Base-by-base conservation (phyloP, 768 basidiomycete genomes). In the Russula foetens region DNA sequence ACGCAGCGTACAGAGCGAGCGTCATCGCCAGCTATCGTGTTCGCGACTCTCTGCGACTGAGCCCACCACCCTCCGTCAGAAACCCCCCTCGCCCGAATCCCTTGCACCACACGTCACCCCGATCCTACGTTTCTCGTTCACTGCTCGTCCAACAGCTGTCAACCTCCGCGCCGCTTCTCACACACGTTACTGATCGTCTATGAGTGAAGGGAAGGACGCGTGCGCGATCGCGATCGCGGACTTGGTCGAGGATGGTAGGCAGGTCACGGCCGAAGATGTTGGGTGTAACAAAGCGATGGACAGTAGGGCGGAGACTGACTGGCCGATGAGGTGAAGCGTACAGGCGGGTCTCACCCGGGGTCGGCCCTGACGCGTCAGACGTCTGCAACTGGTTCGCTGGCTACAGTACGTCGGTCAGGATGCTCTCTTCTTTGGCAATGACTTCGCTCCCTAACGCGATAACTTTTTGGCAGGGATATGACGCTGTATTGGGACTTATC, bases 311-410 rank as follows among this genome's bases (percentile, higher is more conserved):
- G 88, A 2, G 85, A 90, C 35, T 98, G 95, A 95, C 75, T 97
- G 39, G 69, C 85, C 39, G 72, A 82, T 43, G 73, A 75, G 35
- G 76, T 80, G 23, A 77, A 76, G 70, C 66, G 71, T 61, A 67
- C 52, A 59, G 78, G 76, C 45, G 72, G 70, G 7, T 70, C 76
- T 19, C n/a, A n/a, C n/a, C n/a, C n/a, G 75, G 74, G 28, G 75
- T 75, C 47, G 79, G 75, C 41, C 72, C 97, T 59, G 92, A 90
- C 69, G 82, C 96, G 21, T 75, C 97, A 71, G 96, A 95, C 17
- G 92, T 98, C 11, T 98, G 95, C 75, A 98, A 98, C 95, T n/a
- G 95, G 95, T 4, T 92, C 89, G 24, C 79, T 98, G 64, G 95
- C 96, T n/a, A n/a, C n/a, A n/a, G n/a, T 1, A 97, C 94, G 11